These are phyloP conservation scores for Umbelopsis ramanniana DNA, from an alignment of 192 early-diverging fungal genomes.

Conservation along the genomic window DNA sequence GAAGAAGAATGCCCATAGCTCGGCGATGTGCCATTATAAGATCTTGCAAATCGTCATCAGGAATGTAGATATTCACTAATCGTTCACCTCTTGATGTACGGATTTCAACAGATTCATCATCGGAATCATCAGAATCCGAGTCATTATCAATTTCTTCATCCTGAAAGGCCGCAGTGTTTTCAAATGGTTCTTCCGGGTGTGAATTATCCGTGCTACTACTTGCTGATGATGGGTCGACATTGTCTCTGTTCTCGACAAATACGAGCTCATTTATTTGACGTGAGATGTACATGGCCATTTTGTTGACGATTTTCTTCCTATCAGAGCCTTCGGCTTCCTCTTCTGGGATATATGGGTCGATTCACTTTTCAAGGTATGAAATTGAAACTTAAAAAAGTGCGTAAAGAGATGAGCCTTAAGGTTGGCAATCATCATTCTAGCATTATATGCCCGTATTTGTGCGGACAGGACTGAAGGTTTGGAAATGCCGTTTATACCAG, in stretches of 20 bases:
- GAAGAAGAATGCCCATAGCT: neutral
- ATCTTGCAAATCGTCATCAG: neutral
- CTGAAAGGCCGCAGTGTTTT: no score
- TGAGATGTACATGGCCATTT: neutral
- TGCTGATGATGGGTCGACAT: neutral
- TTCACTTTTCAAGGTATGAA: neutral
- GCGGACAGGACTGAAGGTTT: neutral
- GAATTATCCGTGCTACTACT: neutral
- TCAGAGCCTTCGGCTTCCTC: neutral
- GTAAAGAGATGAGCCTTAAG: neutral
- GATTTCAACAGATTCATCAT: neutral
- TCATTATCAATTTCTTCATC: no score
- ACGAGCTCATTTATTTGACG: neutral
- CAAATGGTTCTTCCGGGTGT: neutral
- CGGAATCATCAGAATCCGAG: neutral
- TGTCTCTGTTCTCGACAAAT: neutral
- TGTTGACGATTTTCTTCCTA: neutral
- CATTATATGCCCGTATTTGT: neutral
- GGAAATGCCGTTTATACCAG: neutral
- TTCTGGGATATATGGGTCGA: neutral
- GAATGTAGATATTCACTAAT: neutral
- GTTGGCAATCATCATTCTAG: neutral
- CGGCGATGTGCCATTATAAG: neutral
- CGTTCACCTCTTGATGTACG: neutral
- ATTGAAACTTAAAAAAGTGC: slow-evolving; percentile 4